A percentile compares a stretch with the other conserved stretches of the same genome.
Evolutionary conservation across 352 stramenopile species (phyloP).

Genomic region (Pythium guiyangense): DNA sequence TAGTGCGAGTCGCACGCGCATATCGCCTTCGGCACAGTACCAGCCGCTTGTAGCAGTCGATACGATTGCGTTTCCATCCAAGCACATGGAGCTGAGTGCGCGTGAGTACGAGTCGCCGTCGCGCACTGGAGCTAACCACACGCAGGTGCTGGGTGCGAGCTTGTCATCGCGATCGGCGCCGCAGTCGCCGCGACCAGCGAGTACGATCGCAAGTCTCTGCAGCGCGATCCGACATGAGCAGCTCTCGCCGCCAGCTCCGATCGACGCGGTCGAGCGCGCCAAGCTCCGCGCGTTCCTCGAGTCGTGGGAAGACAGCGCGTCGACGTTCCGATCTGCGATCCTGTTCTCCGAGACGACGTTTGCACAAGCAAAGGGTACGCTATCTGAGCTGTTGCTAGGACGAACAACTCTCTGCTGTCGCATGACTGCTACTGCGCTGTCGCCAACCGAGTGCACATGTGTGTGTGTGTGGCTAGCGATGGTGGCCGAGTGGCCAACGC

Average conservation of each 20-base stretch:
- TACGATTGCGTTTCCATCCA: conserved; percentile 4
- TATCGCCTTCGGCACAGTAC: not conserved
- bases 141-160: not conserved
- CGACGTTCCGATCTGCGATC: conserved; percentile 45
- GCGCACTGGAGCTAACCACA: not conserved
- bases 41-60: conserved; percentile 2
- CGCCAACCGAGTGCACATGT: too few relatives aligned
- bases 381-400: not conserved
- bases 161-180: not conserved
- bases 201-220: conserved; percentile 6
- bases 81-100: not conserved
- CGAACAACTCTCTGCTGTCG: too few relatives aligned
- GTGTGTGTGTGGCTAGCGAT: conserved; percentile 19
- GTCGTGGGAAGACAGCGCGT: conserved; percentile 42
- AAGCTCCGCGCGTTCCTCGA: conserved; percentile 49
- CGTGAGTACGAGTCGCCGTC: not conserved
- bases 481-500: conserved; percentile 34
- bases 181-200: too few relatives aligned
- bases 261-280: conserved; percentile 20
- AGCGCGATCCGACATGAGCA: conserved; percentile 3
- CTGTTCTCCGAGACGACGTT: conserved; percentile 63
- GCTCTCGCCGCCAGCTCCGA: not conserved
- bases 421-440: not conserved
- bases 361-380: conserved; percentile 46
- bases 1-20: conserved; percentile 10